Evolutionary conservation across 2,329 filamentous ascomycete species (phyloP), one percentile per base, ranked within the genome.

Genomic region (Zasmidium angulare): DNA sequence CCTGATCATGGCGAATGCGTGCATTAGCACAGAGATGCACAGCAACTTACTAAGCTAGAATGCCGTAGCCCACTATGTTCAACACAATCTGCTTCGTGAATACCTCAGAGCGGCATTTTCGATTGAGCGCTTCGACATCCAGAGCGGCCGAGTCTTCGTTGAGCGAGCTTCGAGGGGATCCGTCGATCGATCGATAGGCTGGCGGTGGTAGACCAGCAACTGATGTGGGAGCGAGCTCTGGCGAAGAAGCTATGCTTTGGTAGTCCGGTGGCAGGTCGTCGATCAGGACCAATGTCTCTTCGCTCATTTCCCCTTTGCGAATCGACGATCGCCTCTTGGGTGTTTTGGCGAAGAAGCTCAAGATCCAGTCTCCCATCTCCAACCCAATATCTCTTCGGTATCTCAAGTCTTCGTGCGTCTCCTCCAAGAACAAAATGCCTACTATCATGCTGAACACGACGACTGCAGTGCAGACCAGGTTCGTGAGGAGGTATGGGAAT

Each of bases 401-500:
- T 78, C 90, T 96, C 79, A 89, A 89, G 73, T 90, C 86, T 52
- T 87, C 84, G 72, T 99, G 95, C 1, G 95, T 98, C 78, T 99
- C 95, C 73, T 99, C 92, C 56, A 99, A 81, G 71, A 96, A 97
- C 20, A 97, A 77, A 56, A 96, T 80, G 19, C 93, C 93, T 55
- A 95, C 83, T 2, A 88, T 72, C 50, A 96, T 87, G 19, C 92
- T 91, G 63, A 89, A 80, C 43, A 88, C 77, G 10, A 96, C 88
- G 17, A 95, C 86, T n/a, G 80, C 79, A 29, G 91, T 88, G 75
- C 92, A 96, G 66, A 96, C 89, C n/a, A 96, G 77, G 75, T 97
- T 97, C 36, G 93, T 92, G 52, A 97, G 83, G 43, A 98, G 84
- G 75, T 96, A 99, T 0, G 95, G 95, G 74, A 89, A 98, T 43